phyloP scores from a whole-genome alignment of 1,284 basidiomycete species.

The Mycosarcoma mackinlayi region DNA sequence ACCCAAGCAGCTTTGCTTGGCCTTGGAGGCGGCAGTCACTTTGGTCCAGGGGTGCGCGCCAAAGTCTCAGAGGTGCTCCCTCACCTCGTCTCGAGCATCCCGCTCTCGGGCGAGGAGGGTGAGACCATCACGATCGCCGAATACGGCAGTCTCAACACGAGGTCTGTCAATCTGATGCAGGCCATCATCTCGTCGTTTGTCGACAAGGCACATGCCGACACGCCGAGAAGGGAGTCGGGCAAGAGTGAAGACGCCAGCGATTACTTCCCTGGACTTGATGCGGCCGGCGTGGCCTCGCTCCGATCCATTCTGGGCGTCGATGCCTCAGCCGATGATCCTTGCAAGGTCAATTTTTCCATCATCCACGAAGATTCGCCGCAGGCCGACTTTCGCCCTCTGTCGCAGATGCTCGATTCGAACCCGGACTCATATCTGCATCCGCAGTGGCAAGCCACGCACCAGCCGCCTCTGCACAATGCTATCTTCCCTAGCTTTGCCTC shows the following conservation, averaged over 20 bases:
- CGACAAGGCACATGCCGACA: slow-evolving; percentile 33
- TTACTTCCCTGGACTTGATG: slow-evolving; percentile 38
- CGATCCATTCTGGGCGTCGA: slow-evolving; percentile 40
- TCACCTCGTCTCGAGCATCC: slow-evolving; percentile 52
- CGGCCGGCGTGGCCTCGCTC: slow-evolving; percentile 24
- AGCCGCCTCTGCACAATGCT: slow-evolving; percentile 59
- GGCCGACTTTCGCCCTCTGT: slow-evolving; percentile 67
- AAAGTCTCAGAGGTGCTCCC: slow-evolving; percentile 63
- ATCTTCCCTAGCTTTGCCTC: slow-evolving; percentile 66
- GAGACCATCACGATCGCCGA: slow-evolving; percentile 66
- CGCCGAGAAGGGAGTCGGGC: slow-evolving; percentile 21
- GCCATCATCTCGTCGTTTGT: slow-evolving; percentile 64
- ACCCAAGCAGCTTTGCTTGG: slow-evolving; percentile 43
- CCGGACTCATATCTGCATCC: slow-evolving; percentile 64
- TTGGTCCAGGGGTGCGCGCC: slow-evolving; percentile 64
- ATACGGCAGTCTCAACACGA: slow-evolving; percentile 67
- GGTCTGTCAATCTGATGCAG: slow-evolving; percentile 65
- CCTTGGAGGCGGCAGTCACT: slow-evolving; percentile 61
- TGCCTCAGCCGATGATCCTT: slow-evolving; percentile 31
- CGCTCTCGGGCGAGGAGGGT: slow-evolving; percentile 48
- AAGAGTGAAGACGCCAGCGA: slow-evolving; percentile 25
- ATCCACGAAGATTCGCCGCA: slow-evolving; percentile 66
- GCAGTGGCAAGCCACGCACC: slow-evolving; percentile 58
- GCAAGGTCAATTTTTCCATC: slow-evolving; percentile 64
- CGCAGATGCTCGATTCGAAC: slow-evolving; percentile 58